Percentiles rank a stretch among this genome's conserved stretches.
Evolutionary conservation across 2,329 filamentous ascomycete genomes (phyloP).

Genomic region (Aspergillus fijiensis): DNA sequence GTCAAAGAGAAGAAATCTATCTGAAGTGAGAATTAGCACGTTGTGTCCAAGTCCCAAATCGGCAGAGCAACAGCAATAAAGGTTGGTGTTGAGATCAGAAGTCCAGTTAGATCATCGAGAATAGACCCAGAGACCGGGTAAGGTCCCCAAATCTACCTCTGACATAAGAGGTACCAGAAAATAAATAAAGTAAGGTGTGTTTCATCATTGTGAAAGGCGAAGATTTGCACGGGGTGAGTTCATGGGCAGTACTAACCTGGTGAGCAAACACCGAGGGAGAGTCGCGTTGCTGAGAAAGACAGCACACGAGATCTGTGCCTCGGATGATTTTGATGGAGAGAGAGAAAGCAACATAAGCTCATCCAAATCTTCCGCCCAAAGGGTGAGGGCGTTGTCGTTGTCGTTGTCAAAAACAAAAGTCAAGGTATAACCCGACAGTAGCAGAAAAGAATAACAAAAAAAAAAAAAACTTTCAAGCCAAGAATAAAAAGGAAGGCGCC

Average conservation of each 20-base stretch:
- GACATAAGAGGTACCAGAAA: slow-evolving; percentile 99
- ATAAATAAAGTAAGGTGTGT: slow-evolving; percentile 56
- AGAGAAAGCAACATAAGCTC: slow-evolving; percentile 5
- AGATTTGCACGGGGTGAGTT: not conserved
- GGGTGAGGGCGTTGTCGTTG: no score
- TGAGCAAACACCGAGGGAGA: not conserved
- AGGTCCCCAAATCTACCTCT: slow-evolving; percentile 49
- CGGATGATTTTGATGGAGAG: not conserved
- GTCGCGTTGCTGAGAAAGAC: not conserved
- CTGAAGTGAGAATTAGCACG: slow-evolving; percentile 16
- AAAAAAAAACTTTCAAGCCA: not conserved
- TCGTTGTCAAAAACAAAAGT: no score
- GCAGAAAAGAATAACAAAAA: slow-evolving; percentile 1
- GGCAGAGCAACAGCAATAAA: not conserved
- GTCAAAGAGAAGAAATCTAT: slow-evolving; percentile 1
- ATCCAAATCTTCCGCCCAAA: no score
- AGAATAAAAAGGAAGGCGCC: slow-evolving; percentile 3
- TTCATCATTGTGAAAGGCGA: slow-evolving; percentile 64
- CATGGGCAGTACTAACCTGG: slow-evolving; percentile 7
- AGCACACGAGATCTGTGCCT: not conserved
- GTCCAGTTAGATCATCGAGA: slow-evolving; percentile 79
- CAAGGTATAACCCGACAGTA: not conserved
- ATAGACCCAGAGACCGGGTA: slow-evolving; percentile 36
- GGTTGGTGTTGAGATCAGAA: slow-evolving; percentile 61
- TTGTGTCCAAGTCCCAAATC: slow-evolving; percentile 6